These are phyloP conservation scores for Spiromastix sp. DNA, from an alignment of 2,329 filamentous ascomycete species.

Conservation along the genomic window DNA sequence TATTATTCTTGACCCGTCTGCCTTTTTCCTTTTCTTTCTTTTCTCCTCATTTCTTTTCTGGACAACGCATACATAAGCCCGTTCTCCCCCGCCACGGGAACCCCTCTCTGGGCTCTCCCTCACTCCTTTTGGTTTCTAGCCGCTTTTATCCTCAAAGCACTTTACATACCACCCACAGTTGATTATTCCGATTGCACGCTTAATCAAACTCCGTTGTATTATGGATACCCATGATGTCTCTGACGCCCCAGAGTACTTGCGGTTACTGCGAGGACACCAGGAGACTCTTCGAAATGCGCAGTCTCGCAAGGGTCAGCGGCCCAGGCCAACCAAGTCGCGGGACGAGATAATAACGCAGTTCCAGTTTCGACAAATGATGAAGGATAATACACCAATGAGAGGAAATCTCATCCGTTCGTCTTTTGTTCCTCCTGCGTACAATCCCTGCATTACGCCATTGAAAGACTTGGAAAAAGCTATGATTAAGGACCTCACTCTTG, in stretches of 20 bases:
- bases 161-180: too few species aligned
- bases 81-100: too few species aligned
- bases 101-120: too few species aligned
- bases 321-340: constrained; percentile 8
- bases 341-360: constrained; percentile 13
- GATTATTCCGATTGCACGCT: too few species aligned
- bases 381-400: background rate
- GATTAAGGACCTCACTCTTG: constrained; percentile 24
- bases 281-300: constrained; percentile 9
- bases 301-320: constrained; percentile 9
- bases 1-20: too few species aligned
- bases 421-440: constrained; percentile 14
- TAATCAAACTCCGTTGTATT: too few species aligned
- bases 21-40: too few species aligned
- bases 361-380: constrained; percentile 4
- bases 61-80: too few species aligned
- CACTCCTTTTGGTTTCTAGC: too few species aligned
- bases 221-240: constrained; percentile 14
- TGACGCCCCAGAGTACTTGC: constrained; percentile 7
- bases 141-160: too few species aligned
- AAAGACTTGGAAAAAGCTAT: constrained; percentile 16
- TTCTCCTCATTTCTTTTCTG: too few species aligned
- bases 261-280: constrained; percentile 7
- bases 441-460: constrained; percentile 10
- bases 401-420: too few species aligned